Conservation (phyloP, 352 stramenopile genomes). For the Vaucheria bursata region DNA sequence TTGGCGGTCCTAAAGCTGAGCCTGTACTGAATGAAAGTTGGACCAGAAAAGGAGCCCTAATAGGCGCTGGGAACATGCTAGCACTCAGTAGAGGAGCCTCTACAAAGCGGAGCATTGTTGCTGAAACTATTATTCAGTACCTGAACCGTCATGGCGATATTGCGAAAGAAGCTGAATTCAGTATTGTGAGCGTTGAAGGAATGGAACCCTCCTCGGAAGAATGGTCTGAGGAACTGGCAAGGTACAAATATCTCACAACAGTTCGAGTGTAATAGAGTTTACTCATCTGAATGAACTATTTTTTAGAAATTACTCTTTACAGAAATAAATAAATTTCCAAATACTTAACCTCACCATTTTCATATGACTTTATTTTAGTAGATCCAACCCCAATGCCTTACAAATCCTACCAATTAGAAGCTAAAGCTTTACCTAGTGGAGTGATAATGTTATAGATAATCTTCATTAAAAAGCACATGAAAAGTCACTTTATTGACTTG, state of each 20-base stretch:
- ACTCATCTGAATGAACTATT: not conserved
- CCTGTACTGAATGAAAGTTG: constrained; percentile 35
- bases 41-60: constrained; percentile 35
- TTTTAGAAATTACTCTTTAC: not conserved
- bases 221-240: constrained; percentile 24
- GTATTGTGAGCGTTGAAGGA: constrained; percentile 39
- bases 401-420: no score
- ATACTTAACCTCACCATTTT: no score
- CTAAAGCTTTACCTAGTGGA: no score
- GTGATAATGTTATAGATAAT: no score
- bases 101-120: constrained; percentile 33
- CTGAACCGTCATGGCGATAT: constrained; percentile 4
- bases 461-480: no score
- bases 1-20: constrained; percentile 41
- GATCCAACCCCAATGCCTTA: no score
- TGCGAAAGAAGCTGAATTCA: constrained; percentile 23
- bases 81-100: constrained; percentile 20
- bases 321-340: not conserved
- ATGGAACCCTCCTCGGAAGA: constrained; percentile 36
- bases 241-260: no score
- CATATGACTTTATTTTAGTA: no score
- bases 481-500: no score
- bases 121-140: constrained; percentile 25
- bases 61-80: constrained; percentile 38
- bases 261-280: no score